phyloP scores from a whole-genome alignment of 2,329 filamentous ascomycete species.

The Polytolypa hystricis region DNA sequence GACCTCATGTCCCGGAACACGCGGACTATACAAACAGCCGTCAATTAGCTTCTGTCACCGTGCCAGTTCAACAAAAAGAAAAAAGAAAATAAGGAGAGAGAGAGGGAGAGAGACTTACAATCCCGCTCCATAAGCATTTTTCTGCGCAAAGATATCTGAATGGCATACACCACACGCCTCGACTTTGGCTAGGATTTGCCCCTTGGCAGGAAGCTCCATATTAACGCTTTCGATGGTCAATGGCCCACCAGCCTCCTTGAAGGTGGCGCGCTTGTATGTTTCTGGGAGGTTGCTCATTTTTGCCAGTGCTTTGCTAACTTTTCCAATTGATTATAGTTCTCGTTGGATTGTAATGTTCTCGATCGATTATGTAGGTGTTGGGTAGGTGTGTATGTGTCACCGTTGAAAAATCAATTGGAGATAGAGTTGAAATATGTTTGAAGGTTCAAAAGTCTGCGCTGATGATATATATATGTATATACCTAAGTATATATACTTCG shows the following conservation, averaged over 20 bases:
- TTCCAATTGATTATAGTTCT: too few species aligned
- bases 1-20: conserved; percentile 59
- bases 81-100: too few species aligned
- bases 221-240: conserved; percentile 50
- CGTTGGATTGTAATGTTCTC: too few species aligned
- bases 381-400: too few species aligned
- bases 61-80: neutral
- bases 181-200: conserved; percentile 59
- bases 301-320: too few species aligned
- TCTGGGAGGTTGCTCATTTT: conserved; percentile 42
- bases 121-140: conserved; percentile 42
- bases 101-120: conserved; percentile 26
- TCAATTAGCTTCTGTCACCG: neutral
- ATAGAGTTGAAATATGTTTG: too few species aligned
- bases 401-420: too few species aligned
- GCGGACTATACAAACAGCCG: conserved; percentile 34
- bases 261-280: conserved; percentile 55
- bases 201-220: conserved; percentile 44
- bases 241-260: conserved; percentile 42
- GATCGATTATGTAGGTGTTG: too few species aligned
- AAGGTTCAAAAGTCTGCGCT: too few species aligned
- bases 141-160: conserved; percentile 43
- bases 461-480: too few species aligned
- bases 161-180: conserved; percentile 63
- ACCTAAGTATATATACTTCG: too few species aligned